phyloP scores from a whole-genome alignment of 257 asterid species.

The Marsdenia floribunda region DNA sequence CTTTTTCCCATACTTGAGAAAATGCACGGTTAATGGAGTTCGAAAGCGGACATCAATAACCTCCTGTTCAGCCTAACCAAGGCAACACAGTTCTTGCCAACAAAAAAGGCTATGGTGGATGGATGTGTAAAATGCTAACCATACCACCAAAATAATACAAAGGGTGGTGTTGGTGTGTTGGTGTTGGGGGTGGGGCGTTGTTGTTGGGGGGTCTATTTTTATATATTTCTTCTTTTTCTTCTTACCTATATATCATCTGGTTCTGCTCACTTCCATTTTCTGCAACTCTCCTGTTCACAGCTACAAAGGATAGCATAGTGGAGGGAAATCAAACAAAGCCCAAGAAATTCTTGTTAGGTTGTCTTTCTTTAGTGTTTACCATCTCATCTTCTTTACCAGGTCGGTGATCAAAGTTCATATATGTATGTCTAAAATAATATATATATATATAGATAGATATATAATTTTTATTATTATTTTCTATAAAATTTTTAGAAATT shows the following conservation, averaged over 20 bases:
- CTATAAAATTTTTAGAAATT: too few relatives aligned
- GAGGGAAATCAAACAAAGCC: conserved; percentile 22
- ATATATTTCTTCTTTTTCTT: background rate
- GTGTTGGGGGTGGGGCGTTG: background rate
- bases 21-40: conserved; percentile 31
- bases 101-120: conserved; percentile 8
- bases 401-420: conserved; percentile 18
- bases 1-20: conserved; percentile 53
- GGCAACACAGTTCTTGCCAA: conserved; percentile 13
- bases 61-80: conserved; percentile 10
- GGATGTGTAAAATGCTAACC: background rate
- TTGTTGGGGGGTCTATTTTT: conserved; percentile 37
- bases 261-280: conserved; percentile 58
- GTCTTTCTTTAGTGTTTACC: conserved; percentile 15
- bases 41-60: conserved; percentile 35
- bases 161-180: background rate
- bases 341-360: conserved; percentile 26
- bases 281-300: conserved; percentile 50
- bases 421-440: too few relatives aligned
- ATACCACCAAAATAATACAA: conserved; percentile 19
- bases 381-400: conserved; percentile 32
- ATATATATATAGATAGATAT: too few relatives aligned
- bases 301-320: conserved; percentile 15
- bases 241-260: conserved; percentile 40
- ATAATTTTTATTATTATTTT: too few relatives aligned